Base-by-base conservation (phyloP, 441 rosid species). In the Adansonia grandidieri region DNA sequence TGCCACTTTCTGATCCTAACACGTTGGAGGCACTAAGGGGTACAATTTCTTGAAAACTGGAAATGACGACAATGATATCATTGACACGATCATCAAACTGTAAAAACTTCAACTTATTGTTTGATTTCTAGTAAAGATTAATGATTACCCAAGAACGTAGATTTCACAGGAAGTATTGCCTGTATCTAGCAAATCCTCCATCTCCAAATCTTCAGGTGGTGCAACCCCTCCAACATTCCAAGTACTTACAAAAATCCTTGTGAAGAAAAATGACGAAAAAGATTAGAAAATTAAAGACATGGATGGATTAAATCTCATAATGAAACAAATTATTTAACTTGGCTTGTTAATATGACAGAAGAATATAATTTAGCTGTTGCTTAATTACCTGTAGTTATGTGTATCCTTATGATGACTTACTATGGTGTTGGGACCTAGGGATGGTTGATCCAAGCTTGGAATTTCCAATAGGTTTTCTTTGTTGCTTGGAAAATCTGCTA, bases 11-110 rank as follows among this genome's bases (percentile, higher is more conserved):
- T 6, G 89, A 83, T 64, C 95, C 97, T 66, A 93, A 78, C 20
- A 94, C 95, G 80, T 87, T 91, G 6, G 90, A 85, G 6, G 98
- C 85, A 58, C 82, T 85, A 51, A 94, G 90, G 17, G 97, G 98
- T 81, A 94, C 98, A 22, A 93, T 78, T 76, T 94, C 98, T 87
- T 94, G 98, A 85, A 94, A 93, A 87, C 98, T 92, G 80, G 40
- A 22, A 40, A 28, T 0, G 20, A 13, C 17, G 17, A 71, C n/a
- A 53, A 32, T 50, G 45, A 71, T 15, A 70, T 20, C 73, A 48
- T 20, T 68, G 19, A 53, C 37, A 32, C 0, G 37, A 32, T 32
- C 37, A 24, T 61, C 8, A 28, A 63, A 63, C 44, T 5, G 44
- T 40, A 40, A 24, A 22, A 4, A 24, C 15, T 61, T 22, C 15